These are phyloP conservation scores for Aspergillus brunneoviolaceus DNA, from an alignment of 2,329 filamentous ascomycete genomes.

Conservation along the genomic window DNA sequence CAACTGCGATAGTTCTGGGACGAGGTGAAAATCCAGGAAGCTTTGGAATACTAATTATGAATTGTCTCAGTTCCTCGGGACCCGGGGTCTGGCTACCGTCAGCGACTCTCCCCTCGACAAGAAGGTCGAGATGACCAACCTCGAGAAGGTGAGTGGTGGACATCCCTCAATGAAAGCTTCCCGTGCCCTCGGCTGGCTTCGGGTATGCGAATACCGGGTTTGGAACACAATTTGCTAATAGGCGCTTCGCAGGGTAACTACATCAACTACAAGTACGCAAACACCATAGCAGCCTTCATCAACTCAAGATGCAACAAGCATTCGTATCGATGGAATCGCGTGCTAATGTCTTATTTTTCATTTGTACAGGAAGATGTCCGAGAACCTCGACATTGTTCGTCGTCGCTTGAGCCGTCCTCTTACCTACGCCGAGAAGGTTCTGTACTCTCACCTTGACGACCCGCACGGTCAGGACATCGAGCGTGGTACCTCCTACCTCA, in stretches of 20 bases:
- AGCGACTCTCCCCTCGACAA: constrained; percentile 81
- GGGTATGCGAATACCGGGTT: constrained; percentile 16
- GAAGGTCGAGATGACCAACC: constrained; percentile 98
- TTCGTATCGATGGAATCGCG: constrained; percentile 1
- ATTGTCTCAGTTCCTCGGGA: constrained; percentile 58
- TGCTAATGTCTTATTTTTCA: constrained; percentile 24
- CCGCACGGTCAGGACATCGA: constrained; percentile 94
- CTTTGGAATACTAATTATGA: constrained; percentile 24
- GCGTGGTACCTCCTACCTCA: constrained; percentile 93
- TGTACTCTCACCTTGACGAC: constrained; percentile 98
- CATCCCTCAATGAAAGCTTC: background rate
- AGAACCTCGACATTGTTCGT: constrained; percentile 92
- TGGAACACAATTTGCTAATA: constrained; percentile 27
- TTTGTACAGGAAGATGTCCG: constrained; percentile 82
- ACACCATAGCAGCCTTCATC: background rate
- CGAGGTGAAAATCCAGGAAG: background rate
- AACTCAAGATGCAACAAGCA: background rate
- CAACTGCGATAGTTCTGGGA: background rate
- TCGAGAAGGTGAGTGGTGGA: constrained; percentile 65
- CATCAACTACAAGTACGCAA: constrained; percentile 80
- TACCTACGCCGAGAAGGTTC: constrained; percentile 95
- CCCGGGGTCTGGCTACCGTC: constrained; percentile 77
- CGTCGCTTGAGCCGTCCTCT: constrained; percentile 86
- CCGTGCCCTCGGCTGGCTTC: constrained; percentile 22
- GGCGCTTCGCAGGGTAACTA: constrained; percentile 65